Percentiles rank a stretch among this genome's conserved stretches.
Evolutionary conservation across 2,329 filamentous ascomycete species (phyloP).

Genomic region (Dactylellina haptotyla): DNA sequence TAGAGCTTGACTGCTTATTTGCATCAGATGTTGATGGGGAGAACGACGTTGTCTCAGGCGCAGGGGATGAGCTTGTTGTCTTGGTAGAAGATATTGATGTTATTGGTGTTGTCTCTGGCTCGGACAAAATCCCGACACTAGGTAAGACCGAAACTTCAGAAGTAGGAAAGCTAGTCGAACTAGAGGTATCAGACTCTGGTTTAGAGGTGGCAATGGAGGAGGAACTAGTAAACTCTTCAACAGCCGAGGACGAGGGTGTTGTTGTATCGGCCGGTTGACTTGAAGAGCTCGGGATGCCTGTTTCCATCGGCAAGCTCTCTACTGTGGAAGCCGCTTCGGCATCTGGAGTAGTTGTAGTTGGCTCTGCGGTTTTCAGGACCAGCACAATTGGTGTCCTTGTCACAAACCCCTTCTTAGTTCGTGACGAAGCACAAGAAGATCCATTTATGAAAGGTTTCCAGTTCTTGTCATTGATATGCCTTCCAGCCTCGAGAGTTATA

Average conservation of each 20-base stretch:
- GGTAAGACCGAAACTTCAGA: no score
- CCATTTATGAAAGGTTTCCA: slow-evolving; percentile 7
- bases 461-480: slow-evolving; percentile 6
- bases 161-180: background rate
- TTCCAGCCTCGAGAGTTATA: background rate
- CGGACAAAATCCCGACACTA: no score
- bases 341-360: background rate
- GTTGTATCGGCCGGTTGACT: background rate
- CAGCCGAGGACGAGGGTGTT: background rate
- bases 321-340: background rate
- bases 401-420: background rate
- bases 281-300: background rate
- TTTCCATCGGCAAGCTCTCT: background rate
- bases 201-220: background rate
- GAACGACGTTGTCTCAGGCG: no score
- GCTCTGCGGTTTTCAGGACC: slow-evolving; percentile 3
- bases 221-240: background rate
- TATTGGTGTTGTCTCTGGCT: no score
- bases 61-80: no score
- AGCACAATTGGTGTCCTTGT: slow-evolving; percentile 10
- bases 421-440: background rate
- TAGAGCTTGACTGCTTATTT: no score
- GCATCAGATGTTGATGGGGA: no score
- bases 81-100: no score
- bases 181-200: background rate